These are phyloP conservation scores for Populus tomentosa DNA, from an alignment of 441 rosid genomes.

Conservation along the genomic window DNA sequence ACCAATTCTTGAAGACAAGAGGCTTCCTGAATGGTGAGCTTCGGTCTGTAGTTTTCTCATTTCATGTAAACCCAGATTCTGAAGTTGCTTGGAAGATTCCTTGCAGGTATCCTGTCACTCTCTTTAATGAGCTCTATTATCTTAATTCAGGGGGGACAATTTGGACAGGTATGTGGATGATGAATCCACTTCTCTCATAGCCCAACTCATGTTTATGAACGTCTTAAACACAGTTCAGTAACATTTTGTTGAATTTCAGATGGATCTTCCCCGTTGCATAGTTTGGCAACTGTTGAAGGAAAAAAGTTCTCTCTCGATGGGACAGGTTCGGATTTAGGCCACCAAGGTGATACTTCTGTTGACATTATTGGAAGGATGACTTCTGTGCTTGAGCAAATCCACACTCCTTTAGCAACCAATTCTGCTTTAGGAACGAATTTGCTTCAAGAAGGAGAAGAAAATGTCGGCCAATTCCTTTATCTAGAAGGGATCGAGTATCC, in stretches of 20 bases:
- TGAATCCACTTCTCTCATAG: not conserved
- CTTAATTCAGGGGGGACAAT: slow-evolving; percentile 86
- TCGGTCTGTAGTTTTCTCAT: not conserved
- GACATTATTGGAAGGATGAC: slow-evolving; percentile 74
- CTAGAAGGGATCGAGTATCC: slow-evolving; percentile 82
- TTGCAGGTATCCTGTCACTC: slow-evolving; percentile 75
- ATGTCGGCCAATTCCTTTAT: slow-evolving; percentile 90
- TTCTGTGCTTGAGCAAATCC: slow-evolving; percentile 52
- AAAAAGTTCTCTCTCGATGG: slow-evolving; percentile 73
- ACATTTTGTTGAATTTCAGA: slow-evolving; percentile 33
- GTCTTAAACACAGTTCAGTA: not conserved
- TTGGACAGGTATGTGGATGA: slow-evolving; percentile 65
- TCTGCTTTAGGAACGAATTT: slow-evolving; percentile 83
- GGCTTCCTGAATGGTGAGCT: slow-evolving; percentile 78
- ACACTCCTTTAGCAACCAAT: slow-evolving; percentile 52
- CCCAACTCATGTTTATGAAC: not conserved
- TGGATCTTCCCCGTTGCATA: slow-evolving; percentile 71
- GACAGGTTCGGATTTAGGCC: slow-evolving; percentile 33
- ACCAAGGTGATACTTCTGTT: slow-evolving; percentile 43
- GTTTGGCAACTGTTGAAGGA: slow-evolving; percentile 51
- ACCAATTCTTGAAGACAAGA: slow-evolving; percentile 85
- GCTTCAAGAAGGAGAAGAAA: slow-evolving; percentile 86
- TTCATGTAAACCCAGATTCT: slow-evolving; percentile 7
- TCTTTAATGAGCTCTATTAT: slow-evolving; percentile 91
- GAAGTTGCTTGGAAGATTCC: slow-evolving; percentile 5